Evolutionary conservation across 257 asterid genomes (phyloP), one percentile per base, ranked within the genome.

Genomic region (Jasminum sambac): DNA sequence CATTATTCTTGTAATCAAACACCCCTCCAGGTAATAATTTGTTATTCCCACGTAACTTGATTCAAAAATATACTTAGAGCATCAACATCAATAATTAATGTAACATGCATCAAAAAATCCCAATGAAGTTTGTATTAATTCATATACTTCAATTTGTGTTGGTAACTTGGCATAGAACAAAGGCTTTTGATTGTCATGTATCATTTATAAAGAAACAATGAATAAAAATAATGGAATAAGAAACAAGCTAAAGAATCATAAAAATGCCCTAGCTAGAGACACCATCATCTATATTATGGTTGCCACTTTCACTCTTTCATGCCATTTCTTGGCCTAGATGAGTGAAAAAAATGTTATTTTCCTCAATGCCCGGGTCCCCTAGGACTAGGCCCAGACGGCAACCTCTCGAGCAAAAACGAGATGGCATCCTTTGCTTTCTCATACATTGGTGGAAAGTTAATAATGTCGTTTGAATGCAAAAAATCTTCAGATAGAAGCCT

Each of bases 381-480:
- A 24, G 80, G 76, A 44, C 80, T 71, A 23, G 80, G 80, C 59
- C 80, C 80, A 3, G 80, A 76, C 42, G 80, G 48, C 67, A 76
- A 1, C 37, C 48, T 36, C 59, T 76, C 58, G 24, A 76, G 68
- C 68, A 66, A 76, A 70, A 41, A 55, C 43, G 79, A 76, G 65
- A 71, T 65, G 26, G 67, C 66, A 26, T 3, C 67, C 12, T 66
- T 76, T 4, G 76, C 76, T 13, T 65, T 65, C 46, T 37, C 73
- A 26, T 64, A 71, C 0, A 59, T 42, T 0, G 72, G 21, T 23
- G 80, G 80, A 0, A 70, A 58, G 10, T 44, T 37, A 9, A n/a
- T 40, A 13, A 71, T 26, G n/a, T 59, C 72, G 58, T 16, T 76
- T 37, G 70, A 66, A 8, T 40, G 61, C 3, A 73, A 6, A n/a